Evolutionary conservation across 1,284 basidiomycete species (phyloP).

Genomic region (Acaromyces ingoldii): DNA sequence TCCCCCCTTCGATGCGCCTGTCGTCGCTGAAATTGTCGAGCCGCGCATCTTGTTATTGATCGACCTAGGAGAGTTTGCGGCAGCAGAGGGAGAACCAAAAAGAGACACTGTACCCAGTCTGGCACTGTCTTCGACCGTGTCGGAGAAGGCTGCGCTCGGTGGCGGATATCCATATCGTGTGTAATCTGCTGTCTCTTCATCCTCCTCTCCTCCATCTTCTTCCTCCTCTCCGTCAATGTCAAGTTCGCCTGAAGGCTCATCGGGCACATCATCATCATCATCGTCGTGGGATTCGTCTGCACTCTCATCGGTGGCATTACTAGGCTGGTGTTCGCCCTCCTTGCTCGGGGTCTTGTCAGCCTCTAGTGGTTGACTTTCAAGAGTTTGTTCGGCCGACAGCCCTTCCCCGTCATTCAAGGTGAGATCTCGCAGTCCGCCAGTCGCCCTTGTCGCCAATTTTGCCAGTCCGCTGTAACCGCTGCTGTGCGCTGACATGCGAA

Average conservation of each 20-base stretch:
- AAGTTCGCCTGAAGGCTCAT: constrained; percentile 16
- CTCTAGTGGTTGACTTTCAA: too few relatives aligned
- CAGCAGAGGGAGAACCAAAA: neutral
- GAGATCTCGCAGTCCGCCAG: constrained; percentile 9
- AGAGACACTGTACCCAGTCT: constrained; percentile 5
- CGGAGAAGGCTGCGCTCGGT: constrained; percentile 31
- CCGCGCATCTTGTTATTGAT: too few relatives aligned
- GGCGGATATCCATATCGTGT: constrained; percentile 35
- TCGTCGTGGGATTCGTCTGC: neutral
- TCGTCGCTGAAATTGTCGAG: too few relatives aligned
- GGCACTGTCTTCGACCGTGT: constrained; percentile 9
- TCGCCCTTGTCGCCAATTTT: constrained; percentile 12
- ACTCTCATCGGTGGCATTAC: neutral
- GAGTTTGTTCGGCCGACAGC: too few relatives aligned
- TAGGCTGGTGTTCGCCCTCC: neutral
- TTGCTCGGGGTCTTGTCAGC: too few relatives aligned
- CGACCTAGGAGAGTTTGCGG: neutral
- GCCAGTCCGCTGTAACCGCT: constrained; percentile 67
- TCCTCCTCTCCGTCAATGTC: constrained; percentile 19
- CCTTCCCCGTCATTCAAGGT: too few relatives aligned
- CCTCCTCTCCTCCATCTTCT: constrained; percentile 13
- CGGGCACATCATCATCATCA: constrained; percentile 1
- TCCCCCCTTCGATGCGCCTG: too few relatives aligned
- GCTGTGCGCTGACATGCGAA: constrained; percentile 71
- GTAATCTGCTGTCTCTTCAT: constrained; percentile 23